phyloP scores from a whole-genome alignment of 768 basidiomycete genomes.

The Multifurca ochricompacta region DNA sequence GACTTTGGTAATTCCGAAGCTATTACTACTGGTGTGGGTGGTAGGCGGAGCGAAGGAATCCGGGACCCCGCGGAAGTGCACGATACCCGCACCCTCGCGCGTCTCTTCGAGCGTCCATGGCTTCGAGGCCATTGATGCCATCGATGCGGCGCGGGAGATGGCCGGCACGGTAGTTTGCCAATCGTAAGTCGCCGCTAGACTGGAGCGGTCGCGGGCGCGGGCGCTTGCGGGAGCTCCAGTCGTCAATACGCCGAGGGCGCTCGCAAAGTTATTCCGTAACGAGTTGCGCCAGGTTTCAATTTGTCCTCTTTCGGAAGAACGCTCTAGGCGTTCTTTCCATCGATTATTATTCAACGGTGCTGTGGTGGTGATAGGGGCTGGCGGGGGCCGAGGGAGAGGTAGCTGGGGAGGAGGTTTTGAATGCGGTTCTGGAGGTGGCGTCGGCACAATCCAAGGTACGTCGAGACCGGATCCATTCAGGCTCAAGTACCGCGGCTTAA shows the following conservation, averaged over 20 bases:
- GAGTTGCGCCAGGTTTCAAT: slow-evolving; percentile 19
- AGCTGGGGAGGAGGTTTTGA: neutral
- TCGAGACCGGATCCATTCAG: slow-evolving; percentile 28
- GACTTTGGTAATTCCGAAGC: no score
- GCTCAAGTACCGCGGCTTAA: slow-evolving; percentile 30
- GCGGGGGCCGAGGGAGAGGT: no score
- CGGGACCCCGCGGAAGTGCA: slow-evolving; percentile 30
- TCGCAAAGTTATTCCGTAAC: slow-evolving; percentile 15
- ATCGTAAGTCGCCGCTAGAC: neutral
- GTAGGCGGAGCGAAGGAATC: neutral
- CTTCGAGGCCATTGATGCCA: slow-evolving; percentile 21
- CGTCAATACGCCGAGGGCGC: slow-evolving; percentile 11
- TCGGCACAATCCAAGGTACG: slow-evolving; percentile 27
- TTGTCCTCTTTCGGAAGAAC: neutral
- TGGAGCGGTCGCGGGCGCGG: neutral
- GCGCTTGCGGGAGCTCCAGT: neutral
- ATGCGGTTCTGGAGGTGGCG: neutral
- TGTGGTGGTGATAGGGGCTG: neutral
- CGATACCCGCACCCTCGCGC: slow-evolving; percentile 32
- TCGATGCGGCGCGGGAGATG: neutral
- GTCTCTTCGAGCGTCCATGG: slow-evolving; percentile 37
- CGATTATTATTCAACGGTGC: neutral
- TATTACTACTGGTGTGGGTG: neutral
- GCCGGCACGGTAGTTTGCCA: neutral
- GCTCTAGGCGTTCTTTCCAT: slow-evolving; percentile 17